Base-by-base conservation (phyloP, 2,329 filamentous ascomycete species). In the Stemphylium lycopersici region DNA sequence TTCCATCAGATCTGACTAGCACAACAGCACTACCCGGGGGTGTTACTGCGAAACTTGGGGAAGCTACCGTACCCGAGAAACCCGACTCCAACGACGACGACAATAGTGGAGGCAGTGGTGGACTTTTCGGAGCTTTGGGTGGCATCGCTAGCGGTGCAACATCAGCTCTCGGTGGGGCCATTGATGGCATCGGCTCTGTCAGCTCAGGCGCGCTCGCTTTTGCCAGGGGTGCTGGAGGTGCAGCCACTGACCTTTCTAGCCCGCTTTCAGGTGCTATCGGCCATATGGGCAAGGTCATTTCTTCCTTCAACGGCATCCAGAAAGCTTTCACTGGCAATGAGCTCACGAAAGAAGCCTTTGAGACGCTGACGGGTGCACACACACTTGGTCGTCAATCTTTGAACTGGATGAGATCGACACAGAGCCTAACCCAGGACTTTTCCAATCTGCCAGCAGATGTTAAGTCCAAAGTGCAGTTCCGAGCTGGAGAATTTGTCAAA, bases 291-390 rank as follows among this genome's bases (percentile, higher is more conserved):
- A 47, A 38, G 20, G 10, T 61, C 3, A 50, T 62, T 15, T 52
- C 56, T 18, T 43, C 50, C 0, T 18, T 64, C n/a, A 64, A 64
- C 44, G 61, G 61, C 18, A 55, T 64, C 3, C 57, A 62, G 22
- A 26, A 61, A n/a, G 18, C 52, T 4, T 52, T 64, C 6, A 42
- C 48, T 8, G 33, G 47, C 2, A 48, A 46, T 10, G 29, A 50
- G 26, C 47, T 61, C 4, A 48, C 49, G 2, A 18, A 55, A 13
- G 29, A 31, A 13, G 57, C 52, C 1, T 18, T 59, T 4, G 31
- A 47, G 2, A 39, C 49, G 2, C 45, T 56, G 12, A 44, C 34
- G 4, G 20, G 39, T 29, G 59, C 48, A 15, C 52, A 54, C 20
- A 52, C 55, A 22, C 48, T 59, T 10, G 54, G 57, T 2, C 50